A percentile compares a stretch with the other conserved stretches of the same genome.
Conservation (phyloP, 805 yeast species). For the Starmerella bombicola region DNA sequence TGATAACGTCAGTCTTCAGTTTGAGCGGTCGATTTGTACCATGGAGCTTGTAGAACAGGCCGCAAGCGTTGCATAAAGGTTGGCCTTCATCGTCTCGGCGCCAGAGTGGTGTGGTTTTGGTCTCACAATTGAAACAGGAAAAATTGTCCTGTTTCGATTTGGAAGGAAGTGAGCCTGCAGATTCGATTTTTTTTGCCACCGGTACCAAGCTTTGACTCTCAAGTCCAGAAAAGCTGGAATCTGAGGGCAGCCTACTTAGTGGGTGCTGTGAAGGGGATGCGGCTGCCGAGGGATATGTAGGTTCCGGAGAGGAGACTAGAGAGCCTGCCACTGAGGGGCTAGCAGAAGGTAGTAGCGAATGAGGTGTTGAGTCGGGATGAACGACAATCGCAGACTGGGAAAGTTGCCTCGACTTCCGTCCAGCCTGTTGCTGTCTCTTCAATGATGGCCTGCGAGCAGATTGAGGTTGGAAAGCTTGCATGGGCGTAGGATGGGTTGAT, state of each 20-base stretch:
- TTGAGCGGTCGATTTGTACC: conserved; percentile 92
- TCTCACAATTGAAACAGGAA: conserved; percentile 75
- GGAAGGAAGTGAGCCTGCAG: not conserved
- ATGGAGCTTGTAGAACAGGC: conserved; percentile 77
- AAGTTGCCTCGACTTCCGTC: not conserved
- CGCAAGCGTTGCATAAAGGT: conserved; percentile 94
- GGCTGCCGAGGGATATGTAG: not conserved
- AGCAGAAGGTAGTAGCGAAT: not conserved
- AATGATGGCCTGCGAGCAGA: not conserved
- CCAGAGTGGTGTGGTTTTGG: conserved; percentile 91
- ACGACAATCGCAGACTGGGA: not conserved
- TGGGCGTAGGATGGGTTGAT: not conserved
- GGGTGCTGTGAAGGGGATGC: not conserved
- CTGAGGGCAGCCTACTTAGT: not conserved
- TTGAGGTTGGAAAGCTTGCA: not conserved
- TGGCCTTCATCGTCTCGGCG: conserved; percentile 84
- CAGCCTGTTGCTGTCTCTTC: not conserved
- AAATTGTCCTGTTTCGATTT: conserved; percentile 8
- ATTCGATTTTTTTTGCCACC: not conserved
- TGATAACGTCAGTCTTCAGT: conserved; percentile 81
- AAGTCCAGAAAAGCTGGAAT: not conserved
- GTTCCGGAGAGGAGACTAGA: not conserved
- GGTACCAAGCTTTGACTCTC: not conserved
- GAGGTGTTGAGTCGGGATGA: not conserved
- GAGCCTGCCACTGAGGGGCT: not conserved